These are phyloP conservation scores for Thielaviopsis musarum DNA, from an alignment of 2,329 filamentous ascomycete genomes.

Conservation along the genomic window DNA sequence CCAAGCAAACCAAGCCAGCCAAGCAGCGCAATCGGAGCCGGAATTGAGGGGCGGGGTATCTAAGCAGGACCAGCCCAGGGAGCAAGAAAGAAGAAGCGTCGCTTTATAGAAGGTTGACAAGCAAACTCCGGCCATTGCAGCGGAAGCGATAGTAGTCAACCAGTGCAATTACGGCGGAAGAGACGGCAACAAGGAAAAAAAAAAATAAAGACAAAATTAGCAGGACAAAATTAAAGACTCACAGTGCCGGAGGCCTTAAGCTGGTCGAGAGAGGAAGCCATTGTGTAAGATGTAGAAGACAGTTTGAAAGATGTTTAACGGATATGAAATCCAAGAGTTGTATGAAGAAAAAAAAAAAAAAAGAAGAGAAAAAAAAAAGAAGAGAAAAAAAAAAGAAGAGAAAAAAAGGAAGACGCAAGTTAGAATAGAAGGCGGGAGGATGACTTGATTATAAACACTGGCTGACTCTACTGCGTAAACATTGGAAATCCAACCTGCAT, in stretches of 20 bases:
- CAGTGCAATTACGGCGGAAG: slow-evolving; percentile 4
- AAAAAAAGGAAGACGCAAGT: not conserved
- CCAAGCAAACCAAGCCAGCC: not conserved
- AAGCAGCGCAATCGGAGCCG: slow-evolving; percentile 1
- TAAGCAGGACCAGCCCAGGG: not conserved
- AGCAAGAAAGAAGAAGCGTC: too few species aligned
- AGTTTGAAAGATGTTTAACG: not conserved
- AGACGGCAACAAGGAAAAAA: not conserved
- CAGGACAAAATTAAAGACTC: slow-evolving; percentile 28
- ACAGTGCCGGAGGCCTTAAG: slow-evolving; percentile 95
- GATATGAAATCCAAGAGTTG: not conserved
- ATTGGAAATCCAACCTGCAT: not conserved
- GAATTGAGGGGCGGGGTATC: not conserved
- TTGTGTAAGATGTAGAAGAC: slow-evolving; percentile 23
- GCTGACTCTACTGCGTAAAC: not conserved
- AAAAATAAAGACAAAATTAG: slow-evolving; percentile 12
- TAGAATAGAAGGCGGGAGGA: slow-evolving; percentile 1
- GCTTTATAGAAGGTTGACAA: not conserved
- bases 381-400: slow-evolving; percentile 6
- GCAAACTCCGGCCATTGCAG: not conserved
- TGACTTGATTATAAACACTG: not conserved
- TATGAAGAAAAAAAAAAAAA: slow-evolving; percentile 1
- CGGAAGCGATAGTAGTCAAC: slow-evolving; percentile 9
- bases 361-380: slow-evolving; percentile 3
- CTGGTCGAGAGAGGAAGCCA: slow-evolving; percentile 87